Evolutionary conservation across 768 basidiomycete genomes (phyloP).

Genomic region (Naematelia encephala): DNA sequence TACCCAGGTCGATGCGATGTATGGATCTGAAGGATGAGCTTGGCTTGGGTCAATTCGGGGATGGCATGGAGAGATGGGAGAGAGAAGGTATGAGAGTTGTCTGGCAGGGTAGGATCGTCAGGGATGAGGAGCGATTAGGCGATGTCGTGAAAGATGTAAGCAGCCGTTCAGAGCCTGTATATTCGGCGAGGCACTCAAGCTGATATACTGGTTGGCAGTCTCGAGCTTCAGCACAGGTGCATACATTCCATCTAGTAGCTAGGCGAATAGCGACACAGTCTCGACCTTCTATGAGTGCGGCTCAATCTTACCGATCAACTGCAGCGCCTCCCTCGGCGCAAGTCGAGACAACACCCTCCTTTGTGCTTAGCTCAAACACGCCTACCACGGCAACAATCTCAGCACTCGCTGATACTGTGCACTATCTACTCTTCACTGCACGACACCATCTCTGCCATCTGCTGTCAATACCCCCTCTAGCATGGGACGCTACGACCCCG

Average conservation of each 20-base stretch:
- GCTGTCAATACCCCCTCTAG: constrained; percentile 15
- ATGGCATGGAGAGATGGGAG: constrained; percentile 27
- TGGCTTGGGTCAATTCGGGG: constrained; percentile 16
- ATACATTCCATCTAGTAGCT: constrained; percentile 39
- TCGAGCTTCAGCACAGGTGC: constrained; percentile 16
- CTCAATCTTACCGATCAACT: not conserved
- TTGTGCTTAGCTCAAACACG: not conserved
- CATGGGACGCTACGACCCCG: constrained; percentile 34
- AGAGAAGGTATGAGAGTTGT: constrained; percentile 43
- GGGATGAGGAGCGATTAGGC: constrained; percentile 35
- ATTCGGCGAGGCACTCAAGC: no score
- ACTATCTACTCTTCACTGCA: constrained; percentile 40
- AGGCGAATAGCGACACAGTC: constrained; percentile 9
- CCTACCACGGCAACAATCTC: not conserved
- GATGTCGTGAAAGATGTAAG: constrained; percentile 35
- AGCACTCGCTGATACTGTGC: constrained; percentile 31
- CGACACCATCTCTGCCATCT: constrained; percentile 36
- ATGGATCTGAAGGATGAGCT: constrained; percentile 31
- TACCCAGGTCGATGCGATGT: constrained; percentile 11
- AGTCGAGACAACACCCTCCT: constrained; percentile 1
- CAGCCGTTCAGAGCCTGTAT: not conserved
- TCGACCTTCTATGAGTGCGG: not conserved
- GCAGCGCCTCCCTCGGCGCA: not conserved
- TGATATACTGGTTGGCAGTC: constrained; percentile 20
- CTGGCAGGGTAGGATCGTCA: constrained; percentile 38